Conservation (phyloP, 106 monocot species). For the Iris macrosiphon region DNA sequence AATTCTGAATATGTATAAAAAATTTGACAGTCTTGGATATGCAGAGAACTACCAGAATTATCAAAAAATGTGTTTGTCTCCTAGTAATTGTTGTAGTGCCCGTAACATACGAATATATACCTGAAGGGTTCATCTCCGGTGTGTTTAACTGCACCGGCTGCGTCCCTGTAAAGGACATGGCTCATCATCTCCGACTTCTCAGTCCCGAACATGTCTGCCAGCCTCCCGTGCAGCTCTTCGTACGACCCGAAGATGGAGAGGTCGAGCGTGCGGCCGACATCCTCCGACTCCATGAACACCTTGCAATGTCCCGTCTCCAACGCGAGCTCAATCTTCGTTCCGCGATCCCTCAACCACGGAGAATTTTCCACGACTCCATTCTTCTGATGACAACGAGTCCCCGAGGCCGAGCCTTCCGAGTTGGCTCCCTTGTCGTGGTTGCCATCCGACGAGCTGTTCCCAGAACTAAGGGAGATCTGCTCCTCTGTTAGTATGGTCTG, state of each 20-base stretch:
- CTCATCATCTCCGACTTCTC: constrained; percentile 20
- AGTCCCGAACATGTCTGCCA: constrained; percentile 36
- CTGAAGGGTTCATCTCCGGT: constrained; percentile 32
- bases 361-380: constrained; percentile 1
- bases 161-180: constrained; percentile 19
- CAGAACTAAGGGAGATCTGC: constrained; percentile 16
- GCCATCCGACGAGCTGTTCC: constrained; percentile 13
- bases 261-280: constrained; percentile 33
- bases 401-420: constrained; percentile 26
- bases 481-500: constrained; percentile 27
- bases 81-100: not conserved
- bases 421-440: constrained; percentile 19
- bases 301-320: constrained; percentile 33
- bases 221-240: constrained; percentile 29
- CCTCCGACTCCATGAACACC: constrained; percentile 37
- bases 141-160: constrained; percentile 19
- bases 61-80: too few relatives aligned
- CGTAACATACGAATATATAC: too few relatives aligned
- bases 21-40: too few relatives aligned
- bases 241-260: constrained; percentile 23
- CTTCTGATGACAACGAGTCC: not conserved
- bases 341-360: not conserved
- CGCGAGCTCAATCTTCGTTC: not conserved
- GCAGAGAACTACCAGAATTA: too few relatives aligned
- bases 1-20: too few relatives aligned